Evolutionary conservation across 805 yeast genomes (phyloP).

Genomic region (Schwanniomyces vanrijiae): DNA sequence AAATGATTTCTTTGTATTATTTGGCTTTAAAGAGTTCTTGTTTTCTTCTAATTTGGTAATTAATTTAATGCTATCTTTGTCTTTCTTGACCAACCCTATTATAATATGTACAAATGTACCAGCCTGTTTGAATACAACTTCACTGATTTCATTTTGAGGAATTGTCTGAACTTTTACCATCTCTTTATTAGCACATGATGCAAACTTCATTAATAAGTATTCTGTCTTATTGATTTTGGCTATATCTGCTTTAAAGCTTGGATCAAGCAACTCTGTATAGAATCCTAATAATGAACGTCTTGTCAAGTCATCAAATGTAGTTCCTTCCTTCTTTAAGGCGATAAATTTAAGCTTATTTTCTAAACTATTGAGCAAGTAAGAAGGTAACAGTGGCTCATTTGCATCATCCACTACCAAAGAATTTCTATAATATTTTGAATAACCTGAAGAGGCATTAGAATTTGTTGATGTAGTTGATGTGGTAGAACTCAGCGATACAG

Average conservation of each 20-base stretch:
- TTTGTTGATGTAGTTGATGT: background rate
- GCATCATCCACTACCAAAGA: conserved; percentile 24
- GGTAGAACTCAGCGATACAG: background rate
- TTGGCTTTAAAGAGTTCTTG: conserved; percentile 36
- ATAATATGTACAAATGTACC: conserved; percentile 36
- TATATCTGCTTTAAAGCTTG: conserved; percentile 37
- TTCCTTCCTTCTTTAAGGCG: conserved; percentile 42
- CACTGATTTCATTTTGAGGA: conserved; percentile 28
- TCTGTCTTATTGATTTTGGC: conserved; percentile 34
- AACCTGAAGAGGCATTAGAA: conserved; percentile 3
- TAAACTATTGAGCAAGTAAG: conserved; percentile 35
- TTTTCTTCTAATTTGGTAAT: conserved; percentile 45
- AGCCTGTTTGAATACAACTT: conserved; percentile 36
- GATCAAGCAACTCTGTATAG: conserved; percentile 59
- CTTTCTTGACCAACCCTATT: conserved; percentile 35
- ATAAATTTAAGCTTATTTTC: conserved; percentile 44
- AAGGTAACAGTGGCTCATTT: conserved; percentile 34
- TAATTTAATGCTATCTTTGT: conserved; percentile 36
- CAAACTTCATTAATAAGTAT: conserved; percentile 53
- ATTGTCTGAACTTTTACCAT: conserved; percentile 40
- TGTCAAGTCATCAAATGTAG: conserved; percentile 45
- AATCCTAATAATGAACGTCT: conserved; percentile 60
- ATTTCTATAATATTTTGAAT: conserved; percentile 13
- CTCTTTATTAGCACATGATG: conserved; percentile 54
- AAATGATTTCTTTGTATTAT: conserved; percentile 3